Percentiles rank a stretch among this genome's conserved stretches.
Conservation (phyloP, 805 yeast genomes). For the Metschnikowia gelsemii region DNA sequence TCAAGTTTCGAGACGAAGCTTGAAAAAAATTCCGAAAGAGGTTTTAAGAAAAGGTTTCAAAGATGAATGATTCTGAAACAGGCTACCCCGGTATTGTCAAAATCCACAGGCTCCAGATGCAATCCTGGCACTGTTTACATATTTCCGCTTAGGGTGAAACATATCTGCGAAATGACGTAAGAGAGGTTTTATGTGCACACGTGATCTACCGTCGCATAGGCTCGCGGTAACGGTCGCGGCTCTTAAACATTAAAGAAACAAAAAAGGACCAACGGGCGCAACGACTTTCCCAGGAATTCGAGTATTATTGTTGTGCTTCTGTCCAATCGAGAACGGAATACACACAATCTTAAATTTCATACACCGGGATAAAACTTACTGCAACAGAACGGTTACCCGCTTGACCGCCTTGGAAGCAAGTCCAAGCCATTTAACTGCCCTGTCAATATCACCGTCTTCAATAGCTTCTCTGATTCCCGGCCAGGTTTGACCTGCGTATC, state of each 20-base stretch:
- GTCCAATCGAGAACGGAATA: too few relatives aligned
- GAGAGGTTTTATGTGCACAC: not conserved
- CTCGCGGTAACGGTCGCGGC: not conserved
- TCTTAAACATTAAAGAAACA: not conserved
- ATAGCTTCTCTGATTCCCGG: slow-evolving; percentile 63
- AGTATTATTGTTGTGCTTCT: too few relatives aligned
- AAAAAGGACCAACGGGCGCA: too few relatives aligned
- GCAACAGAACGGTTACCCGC: slow-evolving; percentile 22
- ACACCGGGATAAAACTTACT: too few relatives aligned
- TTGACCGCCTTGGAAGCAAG: slow-evolving; percentile 39
- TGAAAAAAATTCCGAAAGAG: not conserved
- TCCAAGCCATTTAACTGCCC: slow-evolving; percentile 45
- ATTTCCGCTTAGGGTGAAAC: slow-evolving; percentile 2
- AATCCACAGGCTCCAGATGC: too few relatives aligned
- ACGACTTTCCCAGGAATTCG: too few relatives aligned
- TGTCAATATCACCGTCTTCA: slow-evolving; percentile 44
- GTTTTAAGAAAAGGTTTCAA: not conserved
- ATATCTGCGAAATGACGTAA: not conserved
- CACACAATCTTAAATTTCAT: too few relatives aligned
- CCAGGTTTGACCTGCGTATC: slow-evolving; percentile 50
- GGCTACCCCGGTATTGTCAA: not conserved
- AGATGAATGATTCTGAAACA: not conserved
- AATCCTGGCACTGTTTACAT: slow-evolving; percentile 5
- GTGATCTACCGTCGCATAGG: not conserved
- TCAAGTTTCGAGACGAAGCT: not conserved